These are phyloP conservation scores for Thermothielavioides terrestris DNA, from an alignment of 495 filamentous ascomycete species.

Conservation along the genomic window DNA sequence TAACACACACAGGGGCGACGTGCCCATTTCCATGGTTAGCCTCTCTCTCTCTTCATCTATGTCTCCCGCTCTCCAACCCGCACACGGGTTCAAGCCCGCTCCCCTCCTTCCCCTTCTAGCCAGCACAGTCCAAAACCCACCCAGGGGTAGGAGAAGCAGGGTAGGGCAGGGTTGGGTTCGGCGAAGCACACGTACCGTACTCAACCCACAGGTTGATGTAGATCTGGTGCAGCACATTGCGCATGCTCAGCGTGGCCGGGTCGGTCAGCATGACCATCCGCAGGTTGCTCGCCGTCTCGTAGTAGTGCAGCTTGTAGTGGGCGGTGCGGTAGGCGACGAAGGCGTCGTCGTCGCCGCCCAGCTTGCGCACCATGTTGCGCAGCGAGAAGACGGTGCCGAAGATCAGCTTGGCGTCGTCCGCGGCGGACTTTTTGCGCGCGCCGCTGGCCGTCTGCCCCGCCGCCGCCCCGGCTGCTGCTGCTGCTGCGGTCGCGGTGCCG, in stretches of 20 bases:
- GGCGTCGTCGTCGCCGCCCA: conserved; percentile 84
- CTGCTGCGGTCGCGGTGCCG: conserved; percentile 2
- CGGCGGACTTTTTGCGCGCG: too few species aligned
- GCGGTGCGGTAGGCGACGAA: conserved; percentile 85
- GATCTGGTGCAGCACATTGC: conserved; percentile 91
- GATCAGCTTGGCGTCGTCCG: conserved; percentile 92
- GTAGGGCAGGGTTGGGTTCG: neutral
- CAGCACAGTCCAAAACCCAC: too few species aligned
- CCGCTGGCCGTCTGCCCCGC: conserved; percentile 27
- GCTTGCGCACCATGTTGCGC: conserved; percentile 92
- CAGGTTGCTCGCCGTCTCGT: conserved; percentile 90
- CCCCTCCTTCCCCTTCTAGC: too few species aligned
- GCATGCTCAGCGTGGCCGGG: conserved; percentile 77
- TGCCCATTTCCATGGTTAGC: neutral
- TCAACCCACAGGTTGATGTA: conserved; percentile 97
- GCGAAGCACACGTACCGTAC: conserved; percentile 56
- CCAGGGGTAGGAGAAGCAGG: neutral
- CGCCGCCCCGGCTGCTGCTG: conserved; percentile 18
- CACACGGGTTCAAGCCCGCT: too few species aligned
- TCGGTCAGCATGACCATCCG: conserved; percentile 98
- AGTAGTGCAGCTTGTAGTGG: conserved; percentile 98
- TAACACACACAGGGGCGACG: too few species aligned
- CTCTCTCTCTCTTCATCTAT: neutral
- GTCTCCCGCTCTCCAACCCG: too few species aligned
- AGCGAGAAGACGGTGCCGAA: conserved; percentile 95